Percentiles rank a stretch among this genome's conserved stretches.
phyloP scores from a whole-genome alignment of 768 basidiomycete species.

The Pulveroboletus frians region DNA sequence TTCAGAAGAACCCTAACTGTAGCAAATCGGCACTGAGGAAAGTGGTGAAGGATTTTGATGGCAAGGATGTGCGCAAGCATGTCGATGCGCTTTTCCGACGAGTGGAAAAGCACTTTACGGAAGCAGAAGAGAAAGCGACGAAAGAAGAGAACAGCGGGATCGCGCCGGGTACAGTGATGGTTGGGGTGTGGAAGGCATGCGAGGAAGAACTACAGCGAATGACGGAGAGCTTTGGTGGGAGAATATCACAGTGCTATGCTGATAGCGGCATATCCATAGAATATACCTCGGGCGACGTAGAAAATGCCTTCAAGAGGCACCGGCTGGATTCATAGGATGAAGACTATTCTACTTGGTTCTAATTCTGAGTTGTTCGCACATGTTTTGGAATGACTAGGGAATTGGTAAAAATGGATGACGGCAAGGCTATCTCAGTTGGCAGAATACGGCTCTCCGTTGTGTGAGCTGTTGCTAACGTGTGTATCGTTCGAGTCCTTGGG shows the following conservation, averaged over 20 bases:
- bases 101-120: conserved; percentile 94
- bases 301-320: conserved; percentile 71
- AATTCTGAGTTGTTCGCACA: not conserved
- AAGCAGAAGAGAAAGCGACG: conserved; percentile 63
- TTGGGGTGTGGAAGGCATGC: conserved; percentile 87
- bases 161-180: conserved; percentile 60
- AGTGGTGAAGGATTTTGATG: conserved; percentile 75
- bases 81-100: conserved; percentile 83
- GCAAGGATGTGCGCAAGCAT: conserved; percentile 87
- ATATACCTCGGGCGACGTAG: conserved; percentile 69
- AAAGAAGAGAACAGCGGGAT: conserved; percentile 51
- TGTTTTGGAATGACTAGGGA: conserved; percentile 1
- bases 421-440: conserved; percentile 12
- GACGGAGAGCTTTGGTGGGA: conserved; percentile 60
- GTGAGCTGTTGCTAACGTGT: conserved; percentile 6
- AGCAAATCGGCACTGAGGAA: conserved; percentile 77
- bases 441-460: not conserved
- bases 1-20: conserved; percentile 70
- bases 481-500: conserved; percentile 11
- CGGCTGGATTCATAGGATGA: conserved; percentile 27
- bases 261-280: conserved; percentile 71
- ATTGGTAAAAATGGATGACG: not conserved
- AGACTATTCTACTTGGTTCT: conserved; percentile 5
- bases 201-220: conserved; percentile 77
- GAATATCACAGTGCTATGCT: conserved; percentile 75